Evolutionary conservation across 768 basidiomycete genomes (phyloP), one percentile per base, ranked within the genome.

Genomic region (Russula griseocarnosa): DNA sequence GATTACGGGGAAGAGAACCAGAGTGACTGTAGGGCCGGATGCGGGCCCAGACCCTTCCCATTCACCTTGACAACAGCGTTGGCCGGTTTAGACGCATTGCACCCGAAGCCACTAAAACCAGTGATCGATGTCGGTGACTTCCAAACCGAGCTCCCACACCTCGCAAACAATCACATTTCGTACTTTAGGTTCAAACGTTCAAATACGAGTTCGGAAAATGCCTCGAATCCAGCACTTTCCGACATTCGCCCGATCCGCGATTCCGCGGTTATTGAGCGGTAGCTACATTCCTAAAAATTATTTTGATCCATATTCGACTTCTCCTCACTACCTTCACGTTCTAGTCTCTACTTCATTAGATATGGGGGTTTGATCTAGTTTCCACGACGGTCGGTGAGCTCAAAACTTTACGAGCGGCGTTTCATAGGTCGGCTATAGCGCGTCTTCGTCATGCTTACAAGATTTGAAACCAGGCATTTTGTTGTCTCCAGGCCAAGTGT

Each of bases 301-400:
- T 34, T 22, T 47, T 44, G 13, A 28, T 52, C 44, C n/a, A n/a
- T 58, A 55, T 59, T 63, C 8, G 18, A 32, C 63, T 36, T 51
- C 46, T 44, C 40, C 22, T 47, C 55, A 36, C 38, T 42, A 28
- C 55, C 46, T n/a, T 65, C 49, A 42, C 40, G 49, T 50, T 30
- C 47, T 42, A 5, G 52, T 40, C 28, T 3, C 38, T 40, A 9
- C 59, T 38, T 38, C 30, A 24, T 51, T 9, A 52, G 47, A 61
- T 55, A 54, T 47, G 28, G 47, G 28, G 32, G 55, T 61, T 49
- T 65, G 63, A 65, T 65, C 32, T 11, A 18, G n/a, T 64, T 60
- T 42, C 59, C 59, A 52, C 63, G 63, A 60, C 22, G 40, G 24
- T 50, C 59, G 58, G 58, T 30, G 44, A n/a, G 54, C 46, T 49